Base-by-base conservation (phyloP, 352 stramenopile species). In the Globisporangium polare region DNA sequence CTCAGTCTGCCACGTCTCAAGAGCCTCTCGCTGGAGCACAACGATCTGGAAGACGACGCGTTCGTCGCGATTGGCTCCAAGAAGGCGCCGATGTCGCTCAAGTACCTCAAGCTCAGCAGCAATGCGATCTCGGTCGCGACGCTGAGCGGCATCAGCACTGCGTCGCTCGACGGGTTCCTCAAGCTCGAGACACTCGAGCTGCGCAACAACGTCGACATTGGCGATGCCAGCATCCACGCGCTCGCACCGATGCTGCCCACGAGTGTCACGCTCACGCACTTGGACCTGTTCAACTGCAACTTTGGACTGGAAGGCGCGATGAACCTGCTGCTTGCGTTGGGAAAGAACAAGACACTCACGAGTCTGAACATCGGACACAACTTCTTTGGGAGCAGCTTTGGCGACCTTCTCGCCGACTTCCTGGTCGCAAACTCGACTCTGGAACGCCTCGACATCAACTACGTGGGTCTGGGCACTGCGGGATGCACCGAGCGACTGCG, bases 301-400 rank as follows among this genome's bases (percentile, higher is more conserved):
- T 78, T 92, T 39, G 73, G 78, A 0, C 62, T 94, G 3, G 85
- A 94, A 60, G 83, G 78, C 20, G 83, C 68, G 6, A 78, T 66
- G 42, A 80, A 69, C 10, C 50, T 94, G 55, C 53, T 92, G 50
- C 73, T 77, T 20, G 85, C 83, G 9, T 68, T 94, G 33, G 50
- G 66, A 6, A 64, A 62, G 5, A 90, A 91, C 65, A 67, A 64
- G 27, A 80, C 72, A 13, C 49, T 94, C 27, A 77, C 47, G 20
- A 67, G 84, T 57, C 67, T 94, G 22, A 78, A 92, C 55, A 37
- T 94, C 33, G 82, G 82, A 39, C 77, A 90, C 49, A 92, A 92
- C 53, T 92, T 92, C 59, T 74, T 91, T 26, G 81, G 81, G 10
- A 75, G 66, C 41, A 68, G 65, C 18, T 80, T 92, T 62, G 83